Base-by-base conservation (phyloP, 2,329 filamentous ascomycete genomes). In the Fusarium tanahbumbuense region DNA sequence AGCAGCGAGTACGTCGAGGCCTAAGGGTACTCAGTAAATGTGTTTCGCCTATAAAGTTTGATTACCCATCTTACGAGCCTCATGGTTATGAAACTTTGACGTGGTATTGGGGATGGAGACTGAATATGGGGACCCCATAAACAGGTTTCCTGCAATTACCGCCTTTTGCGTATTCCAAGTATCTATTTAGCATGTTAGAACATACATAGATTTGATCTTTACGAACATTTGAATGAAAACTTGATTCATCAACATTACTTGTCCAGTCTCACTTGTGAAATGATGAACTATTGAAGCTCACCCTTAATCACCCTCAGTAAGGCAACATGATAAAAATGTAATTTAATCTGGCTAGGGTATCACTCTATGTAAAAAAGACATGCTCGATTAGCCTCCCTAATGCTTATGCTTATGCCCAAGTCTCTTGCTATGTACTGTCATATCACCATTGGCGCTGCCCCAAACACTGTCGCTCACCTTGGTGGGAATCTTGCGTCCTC, bases 381-480 rank as follows among this genome's bases (percentile, higher is more conserved):
- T 59, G 47, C 63, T 59, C 57, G 10, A 46, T 59, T 57, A 49
- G 46, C 44, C 32, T 46, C 54, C 45, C 40, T 41, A 50, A 60
- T 46, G 50, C 49, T 53, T 46, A 57, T 67, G 50, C 40, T 53
- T 46, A 57, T 67, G 55, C 16, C 30, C 61, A n/a, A 40, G 44
- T 41, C 54, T 56, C 42, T 61, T 47, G 34, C 55, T 56, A 40
- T 73, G 59, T 75, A 79, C 42, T 58, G 71, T 75, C 70, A 86
- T 78, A 6, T 83, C 86, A 6, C 83, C 86, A 66, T 81, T 83
- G 22, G 84, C 92, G 74, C 91, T 93, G 30, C 85, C 86, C 93
- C 93, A 96, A 8, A 95, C 91, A 74, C 91, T 93, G 52, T 91
- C 88, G 54, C 86, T 86, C 12, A 95, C 91, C 73, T 86, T 88